These are phyloP conservation scores for Ilex asprella DNA, from an alignment of 257 asterid species.

Conservation along the genomic window DNA sequence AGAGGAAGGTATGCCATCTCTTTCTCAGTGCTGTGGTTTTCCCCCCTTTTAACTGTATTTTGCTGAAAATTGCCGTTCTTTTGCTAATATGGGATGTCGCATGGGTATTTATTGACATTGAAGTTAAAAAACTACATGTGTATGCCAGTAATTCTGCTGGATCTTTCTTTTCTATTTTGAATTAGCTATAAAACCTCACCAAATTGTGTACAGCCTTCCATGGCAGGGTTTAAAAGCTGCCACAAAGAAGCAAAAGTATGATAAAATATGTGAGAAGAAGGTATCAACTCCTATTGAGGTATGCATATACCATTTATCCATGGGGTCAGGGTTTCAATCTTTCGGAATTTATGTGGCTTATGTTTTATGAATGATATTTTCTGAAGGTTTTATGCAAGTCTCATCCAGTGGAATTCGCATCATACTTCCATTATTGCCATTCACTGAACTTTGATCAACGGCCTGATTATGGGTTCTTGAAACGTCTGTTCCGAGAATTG, in stretches of 20 bases:
- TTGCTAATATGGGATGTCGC: no score
- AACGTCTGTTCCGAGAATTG: conserved; percentile 83
- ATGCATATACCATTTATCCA: neutral
- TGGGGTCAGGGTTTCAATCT: neutral
- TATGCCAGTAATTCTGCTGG: no score
- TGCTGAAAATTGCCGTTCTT: no score
- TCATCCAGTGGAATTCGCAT: conserved; percentile 91
- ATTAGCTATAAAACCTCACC: no score
- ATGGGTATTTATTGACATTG: no score
- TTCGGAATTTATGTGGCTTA: neutral
- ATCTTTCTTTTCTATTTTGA: no score
- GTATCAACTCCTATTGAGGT: conserved; percentile 94
- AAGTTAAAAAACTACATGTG: no score
- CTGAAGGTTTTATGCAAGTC: conserved; percentile 88
- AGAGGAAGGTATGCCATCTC: conserved; percentile 71
- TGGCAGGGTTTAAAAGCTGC: conserved; percentile 99
- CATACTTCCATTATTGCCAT: conserved; percentile 91
- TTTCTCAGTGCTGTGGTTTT: no score
- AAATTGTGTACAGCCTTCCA: conserved; percentile 65
- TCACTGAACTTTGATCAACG: conserved; percentile 92
- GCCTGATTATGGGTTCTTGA: conserved; percentile 91
- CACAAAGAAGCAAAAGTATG: conserved; percentile 94
- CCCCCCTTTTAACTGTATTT: no score
- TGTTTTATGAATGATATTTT: conserved; percentile 1
- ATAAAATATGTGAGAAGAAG: conserved; percentile 90